Evolutionary conservation across 2,329 filamentous ascomycete genomes (phyloP).

Genomic region (Dothideomycetes sp.): DNA sequence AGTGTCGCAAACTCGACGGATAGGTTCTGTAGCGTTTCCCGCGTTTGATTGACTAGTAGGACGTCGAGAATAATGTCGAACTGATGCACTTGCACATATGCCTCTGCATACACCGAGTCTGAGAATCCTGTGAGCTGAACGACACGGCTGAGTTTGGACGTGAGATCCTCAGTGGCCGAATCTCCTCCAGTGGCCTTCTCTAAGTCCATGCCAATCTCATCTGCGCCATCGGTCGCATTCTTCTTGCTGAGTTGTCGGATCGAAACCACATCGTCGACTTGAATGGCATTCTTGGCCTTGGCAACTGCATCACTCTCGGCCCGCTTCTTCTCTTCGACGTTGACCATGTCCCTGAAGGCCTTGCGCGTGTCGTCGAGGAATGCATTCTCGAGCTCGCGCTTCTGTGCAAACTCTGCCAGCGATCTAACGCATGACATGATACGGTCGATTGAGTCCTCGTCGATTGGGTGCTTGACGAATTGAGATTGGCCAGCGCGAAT

Average conservation of each 20-base stretch:
- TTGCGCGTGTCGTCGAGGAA: conserved; percentile 92
- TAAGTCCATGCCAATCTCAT: conserved; percentile 80
- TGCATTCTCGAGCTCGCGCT: conserved; percentile 81
- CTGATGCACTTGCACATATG: conserved; percentile 96
- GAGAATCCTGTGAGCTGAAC: conserved; percentile 98
- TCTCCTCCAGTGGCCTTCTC: conserved; percentile 93
- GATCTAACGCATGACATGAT: conserved; percentile 97
- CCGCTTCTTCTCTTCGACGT: conserved; percentile 94
- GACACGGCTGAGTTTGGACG: conserved; percentile 88
- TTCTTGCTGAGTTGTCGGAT: conserved; percentile 93
- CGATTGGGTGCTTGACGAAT: conserved; percentile 93
- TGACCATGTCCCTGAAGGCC: conserved; percentile 94
- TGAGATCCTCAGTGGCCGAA: conserved; percentile 69
- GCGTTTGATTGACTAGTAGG: conserved; percentile 91
- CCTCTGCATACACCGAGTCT: conserved; percentile 96
- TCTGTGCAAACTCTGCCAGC: conserved; percentile 77
- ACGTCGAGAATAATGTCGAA: conserved; percentile 98
- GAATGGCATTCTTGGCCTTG: conserved; percentile 85
- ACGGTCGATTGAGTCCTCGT: conserved; percentile 95
- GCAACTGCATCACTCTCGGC: conserved; percentile 88
- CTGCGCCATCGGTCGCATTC: conserved; percentile 66
- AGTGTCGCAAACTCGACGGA: conserved; percentile 98
- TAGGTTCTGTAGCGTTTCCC: conserved; percentile 90
- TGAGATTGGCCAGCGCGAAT: conserved; percentile 97
- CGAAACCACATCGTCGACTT: conserved; percentile 87